Evolutionary conservation across 2,329 filamentous ascomycete genomes (phyloP).

Genomic region (Cadophora sp.): DNA sequence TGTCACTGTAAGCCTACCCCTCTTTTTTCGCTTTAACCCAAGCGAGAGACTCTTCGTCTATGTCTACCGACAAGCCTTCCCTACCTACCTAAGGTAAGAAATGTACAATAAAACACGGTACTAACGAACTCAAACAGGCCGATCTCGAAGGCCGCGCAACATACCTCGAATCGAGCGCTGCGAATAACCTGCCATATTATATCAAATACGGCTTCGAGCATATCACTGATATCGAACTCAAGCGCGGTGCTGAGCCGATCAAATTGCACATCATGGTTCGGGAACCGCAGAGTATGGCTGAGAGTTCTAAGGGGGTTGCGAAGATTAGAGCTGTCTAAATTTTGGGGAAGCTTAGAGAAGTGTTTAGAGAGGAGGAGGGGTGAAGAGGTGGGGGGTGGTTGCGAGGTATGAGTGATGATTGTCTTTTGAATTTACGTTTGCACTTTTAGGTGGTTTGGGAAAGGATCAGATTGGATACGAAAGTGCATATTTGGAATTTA

Average conservation of each 20-base stretch:
- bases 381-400: constrained; percentile 16
- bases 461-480: constrained; percentile 18
- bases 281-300: constrained; percentile 57
- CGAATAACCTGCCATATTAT: constrained; percentile 74
- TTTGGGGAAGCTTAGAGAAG: too few relatives aligned
- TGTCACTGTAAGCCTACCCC: constrained; percentile 27
- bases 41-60: neutral
- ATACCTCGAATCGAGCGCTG: constrained; percentile 81
- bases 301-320: constrained; percentile 46
- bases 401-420: constrained; percentile 14
- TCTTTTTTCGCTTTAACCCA: neutral
- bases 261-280: constrained; percentile 82
- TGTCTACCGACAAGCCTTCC: too few relatives aligned
- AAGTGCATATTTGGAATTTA: constrained; percentile 6
- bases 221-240: constrained; percentile 67
- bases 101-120: neutral
- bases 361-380: neutral
- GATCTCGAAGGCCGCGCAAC: constrained; percentile 71
- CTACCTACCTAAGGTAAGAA: too few relatives aligned
- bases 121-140: constrained; percentile 51
- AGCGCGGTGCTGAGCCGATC: constrained; percentile 63
- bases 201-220: constrained; percentile 75
- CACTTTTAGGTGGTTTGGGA: neutral
- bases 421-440: neutral
- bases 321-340: constrained; percentile 19